phyloP scores from a whole-genome alignment of 768 basidiomycete genomes.

The Boletellus ananas region DNA sequence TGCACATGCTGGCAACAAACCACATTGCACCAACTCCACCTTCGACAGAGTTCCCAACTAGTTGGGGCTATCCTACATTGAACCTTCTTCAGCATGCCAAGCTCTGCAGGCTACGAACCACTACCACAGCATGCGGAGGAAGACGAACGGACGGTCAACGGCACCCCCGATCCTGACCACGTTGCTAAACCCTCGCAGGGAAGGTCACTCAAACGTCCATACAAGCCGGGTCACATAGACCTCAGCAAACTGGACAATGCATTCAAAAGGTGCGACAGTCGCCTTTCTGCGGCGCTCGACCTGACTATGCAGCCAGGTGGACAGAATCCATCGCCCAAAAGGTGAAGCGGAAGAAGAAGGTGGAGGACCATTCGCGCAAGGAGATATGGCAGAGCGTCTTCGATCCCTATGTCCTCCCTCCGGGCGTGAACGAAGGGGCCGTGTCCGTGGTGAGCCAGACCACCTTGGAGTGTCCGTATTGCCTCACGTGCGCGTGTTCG shows the following conservation, averaged over 20 bases:
- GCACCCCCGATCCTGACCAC: conserved; percentile 25
- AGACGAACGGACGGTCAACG: conserved; percentile 37
- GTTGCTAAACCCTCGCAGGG: conserved; percentile 24
- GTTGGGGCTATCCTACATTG: not conserved
- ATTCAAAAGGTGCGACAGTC: conserved; percentile 61
- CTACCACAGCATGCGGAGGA: conserved; percentile 41
- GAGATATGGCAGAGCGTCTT: conserved; percentile 81
- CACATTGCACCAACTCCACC: conserved; percentile 12
- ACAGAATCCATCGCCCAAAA: conserved; percentile 84
- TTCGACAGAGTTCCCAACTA: conserved; percentile 1
- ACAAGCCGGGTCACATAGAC: conserved; percentile 67
- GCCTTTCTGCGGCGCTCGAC: not conserved
- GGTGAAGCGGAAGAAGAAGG: conserved; percentile 76
- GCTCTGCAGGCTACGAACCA: conserved; percentile 44
- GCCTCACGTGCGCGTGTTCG: conserved; percentile 2
- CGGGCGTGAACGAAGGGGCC: conserved; percentile 29
- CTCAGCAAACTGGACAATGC: conserved; percentile 75
- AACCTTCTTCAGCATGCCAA: conserved; percentile 35
- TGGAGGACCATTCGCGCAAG: conserved; percentile 57
- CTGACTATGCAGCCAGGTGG: conserved; percentile 49
- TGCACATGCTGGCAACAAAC: conserved; percentile 15
- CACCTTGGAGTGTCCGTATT: not conserved
- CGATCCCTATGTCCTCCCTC: conserved; percentile 52
- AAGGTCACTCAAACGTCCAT: conserved; percentile 30
- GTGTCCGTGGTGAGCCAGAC: conserved; percentile 14